These are phyloP conservation scores for Batkoa obscura DNA, from an alignment of 371 early-diverging fungal species.

Conservation along the genomic window DNA sequence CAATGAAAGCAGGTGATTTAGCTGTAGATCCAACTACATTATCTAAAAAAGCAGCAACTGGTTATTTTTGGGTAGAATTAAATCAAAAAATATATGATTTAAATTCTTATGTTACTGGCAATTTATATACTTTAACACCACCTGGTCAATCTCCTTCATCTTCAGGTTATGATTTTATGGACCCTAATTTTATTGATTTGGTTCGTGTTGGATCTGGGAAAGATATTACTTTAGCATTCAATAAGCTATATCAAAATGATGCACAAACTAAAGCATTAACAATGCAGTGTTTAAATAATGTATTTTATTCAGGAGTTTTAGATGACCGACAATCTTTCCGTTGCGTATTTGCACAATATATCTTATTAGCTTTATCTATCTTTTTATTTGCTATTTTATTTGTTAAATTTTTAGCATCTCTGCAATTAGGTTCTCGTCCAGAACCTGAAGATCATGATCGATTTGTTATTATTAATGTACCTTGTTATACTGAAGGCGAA, in stretches of 20 bases:
- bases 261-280: conserved; percentile 27
- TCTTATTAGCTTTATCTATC: conserved; percentile 55
- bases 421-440: conserved; percentile 53
- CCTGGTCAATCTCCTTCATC: conserved; percentile 12
- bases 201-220: conserved; percentile 48
- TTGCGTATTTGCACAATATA: conserved; percentile 77
- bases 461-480: conserved; percentile 84
- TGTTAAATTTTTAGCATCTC: conserved; percentile 80
- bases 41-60: conserved; percentile 20
- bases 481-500: conserved; percentile 95
- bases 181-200: conserved; percentile 30
- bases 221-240: conserved; percentile 9
- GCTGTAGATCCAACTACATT: conserved; percentile 24
- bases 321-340: conserved; percentile 58
- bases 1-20: conserved; percentile 35
- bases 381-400: conserved; percentile 67
- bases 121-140: conserved; percentile 12
- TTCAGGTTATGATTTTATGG: conserved; percentile 25
- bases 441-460: conserved; percentile 72
- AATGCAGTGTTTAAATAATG: conserved; percentile 53
- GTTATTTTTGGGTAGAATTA: conserved; percentile 38
- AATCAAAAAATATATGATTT: conserved; percentile 58
- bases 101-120: conserved; percentile 35
- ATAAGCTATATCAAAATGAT: conserved; percentile 11
- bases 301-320: conserved; percentile 76